These are phyloP conservation scores for Roridomyces roridus DNA, from an alignment of 768 basidiomycete genomes.

Conservation along the genomic window DNA sequence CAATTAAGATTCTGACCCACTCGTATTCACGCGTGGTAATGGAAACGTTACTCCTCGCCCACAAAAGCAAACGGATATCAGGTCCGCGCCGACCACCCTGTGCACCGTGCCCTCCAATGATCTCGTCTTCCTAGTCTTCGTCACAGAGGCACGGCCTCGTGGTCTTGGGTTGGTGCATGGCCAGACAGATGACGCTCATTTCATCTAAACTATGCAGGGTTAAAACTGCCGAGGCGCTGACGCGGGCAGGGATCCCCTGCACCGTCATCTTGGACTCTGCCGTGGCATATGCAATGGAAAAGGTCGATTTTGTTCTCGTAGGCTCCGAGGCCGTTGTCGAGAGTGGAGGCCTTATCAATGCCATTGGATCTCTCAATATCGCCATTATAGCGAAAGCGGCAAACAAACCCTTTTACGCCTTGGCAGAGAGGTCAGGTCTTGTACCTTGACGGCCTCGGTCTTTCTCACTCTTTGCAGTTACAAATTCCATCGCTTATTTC, in stretches of 20 bases:
- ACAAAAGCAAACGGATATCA: slow-evolving; percentile 87
- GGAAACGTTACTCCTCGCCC: slow-evolving; percentile 89
- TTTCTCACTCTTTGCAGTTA: slow-evolving; percentile 60
- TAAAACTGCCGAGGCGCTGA: slow-evolving; percentile 88
- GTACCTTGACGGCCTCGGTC: slow-evolving; percentile 26
- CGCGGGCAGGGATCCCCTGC: slow-evolving; percentile 91
- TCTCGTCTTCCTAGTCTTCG: slow-evolving; percentile 68
- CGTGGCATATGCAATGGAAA: slow-evolving; percentile 96
- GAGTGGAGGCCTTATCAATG: slow-evolving; percentile 91
- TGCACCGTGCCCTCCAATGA: slow-evolving; percentile 19
- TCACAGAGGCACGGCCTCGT: slow-evolving; percentile 93
- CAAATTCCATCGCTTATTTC: slow-evolving; percentile 97
- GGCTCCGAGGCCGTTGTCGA: slow-evolving; percentile 99
- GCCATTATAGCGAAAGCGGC: slow-evolving; percentile 94
- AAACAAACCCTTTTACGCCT: slow-evolving; percentile 95
- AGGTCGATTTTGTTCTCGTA: slow-evolving; percentile 93
- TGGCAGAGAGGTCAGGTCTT: slow-evolving; percentile 79
- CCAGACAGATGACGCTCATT: not conserved
- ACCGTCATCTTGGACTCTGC: slow-evolving; percentile 96
- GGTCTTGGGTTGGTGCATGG: slow-evolving; percentile 74
- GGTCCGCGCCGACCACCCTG: slow-evolving; percentile 38
- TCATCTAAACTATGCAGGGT: slow-evolving; percentile 56
- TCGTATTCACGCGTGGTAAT: slow-evolving; percentile 97
- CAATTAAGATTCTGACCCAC: slow-evolving; percentile 89
- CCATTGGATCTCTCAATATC: slow-evolving; percentile 95